phyloP scores from a whole-genome alignment of 2,329 filamentous ascomycete genomes.

The Penicillium hordei region DNA sequence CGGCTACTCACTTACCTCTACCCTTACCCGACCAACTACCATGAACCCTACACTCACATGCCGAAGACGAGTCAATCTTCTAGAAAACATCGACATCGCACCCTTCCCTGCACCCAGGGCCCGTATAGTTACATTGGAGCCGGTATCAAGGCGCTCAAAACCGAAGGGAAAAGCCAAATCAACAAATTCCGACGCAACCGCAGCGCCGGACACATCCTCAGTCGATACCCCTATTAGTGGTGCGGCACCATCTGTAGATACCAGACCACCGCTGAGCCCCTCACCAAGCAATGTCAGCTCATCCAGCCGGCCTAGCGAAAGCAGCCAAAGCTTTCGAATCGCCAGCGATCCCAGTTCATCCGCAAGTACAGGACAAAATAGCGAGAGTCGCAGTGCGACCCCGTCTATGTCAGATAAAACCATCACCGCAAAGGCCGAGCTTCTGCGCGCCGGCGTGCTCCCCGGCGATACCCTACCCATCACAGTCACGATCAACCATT shows the following conservation, averaged over 20 bases:
- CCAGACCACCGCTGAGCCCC: constrained; percentile 47
- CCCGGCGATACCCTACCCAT: constrained; percentile 81
- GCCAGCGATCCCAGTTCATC: constrained; percentile 46
- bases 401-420: constrained; percentile 66
- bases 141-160: constrained; percentile 70
- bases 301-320: constrained; percentile 68
- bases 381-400: constrained; percentile 52
- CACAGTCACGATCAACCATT: constrained; percentile 80
- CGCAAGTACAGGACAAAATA: constrained; percentile 42
- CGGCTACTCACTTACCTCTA: constrained; percentile 86
- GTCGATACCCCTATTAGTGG: constrained; percentile 47
- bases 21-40: constrained; percentile 81
- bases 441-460: constrained; percentile 78
- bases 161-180: constrained; percentile 56
- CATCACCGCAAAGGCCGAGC: constrained; percentile 82
- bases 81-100: constrained; percentile 83
- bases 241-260: constrained; percentile 31
- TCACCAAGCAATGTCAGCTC: constrained; percentile 68
- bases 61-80: constrained; percentile 75
- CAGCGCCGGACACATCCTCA: constrained; percentile 47
- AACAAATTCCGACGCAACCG: constrained; percentile 34
- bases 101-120: constrained; percentile 71
- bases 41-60: constrained; percentile 78
- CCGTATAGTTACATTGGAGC: constrained; percentile 81
- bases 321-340: constrained; percentile 60